These are phyloP conservation scores for Bondarzewia mesenterica DNA, from an alignment of 1,284 basidiomycete species.

Conservation along the genomic window DNA sequence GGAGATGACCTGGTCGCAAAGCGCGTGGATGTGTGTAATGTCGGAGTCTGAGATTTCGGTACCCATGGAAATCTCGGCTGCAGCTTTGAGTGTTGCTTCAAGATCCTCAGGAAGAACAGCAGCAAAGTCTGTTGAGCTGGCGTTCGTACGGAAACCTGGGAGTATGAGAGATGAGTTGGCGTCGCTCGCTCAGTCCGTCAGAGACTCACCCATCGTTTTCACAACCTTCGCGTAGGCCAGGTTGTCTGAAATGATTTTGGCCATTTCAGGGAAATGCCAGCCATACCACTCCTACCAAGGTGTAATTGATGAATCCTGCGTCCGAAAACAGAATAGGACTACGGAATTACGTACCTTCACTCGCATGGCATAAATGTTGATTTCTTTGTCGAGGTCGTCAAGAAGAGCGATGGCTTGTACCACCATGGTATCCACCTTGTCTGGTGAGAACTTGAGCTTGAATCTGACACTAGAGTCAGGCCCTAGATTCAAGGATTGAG, in stretches of 20 bases:
- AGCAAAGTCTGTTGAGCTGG: constrained; percentile 78
- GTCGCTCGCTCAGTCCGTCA: background rate
- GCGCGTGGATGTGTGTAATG: constrained; percentile 88
- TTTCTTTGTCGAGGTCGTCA: constrained; percentile 98
- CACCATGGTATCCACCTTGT: constrained; percentile 99
- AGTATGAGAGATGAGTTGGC: constrained; percentile 7
- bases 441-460: constrained; percentile 99
- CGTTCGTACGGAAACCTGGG: constrained; percentile 89
- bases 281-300: constrained; percentile 91
- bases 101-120: constrained; percentile 92
- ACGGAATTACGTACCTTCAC: constrained; percentile 64
- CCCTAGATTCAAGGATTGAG: background rate
- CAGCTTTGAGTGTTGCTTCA: constrained; percentile 85
- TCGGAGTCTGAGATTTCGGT: constrained; percentile 97
- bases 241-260: constrained; percentile 96
- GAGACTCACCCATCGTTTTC: constrained; percentile 72
- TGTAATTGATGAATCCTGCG: constrained; percentile 3
- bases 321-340: constrained; percentile 3
- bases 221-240: constrained; percentile 93
- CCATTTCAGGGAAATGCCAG: constrained; percentile 99
- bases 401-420: constrained; percentile 98
- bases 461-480: constrained; percentile 48
- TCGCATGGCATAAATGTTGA: constrained; percentile 99
- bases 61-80: constrained; percentile 96
- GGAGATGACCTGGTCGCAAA: constrained; percentile 96